These are phyloP conservation scores for Ceratocystis diversiconidia DNA, from an alignment of 2,329 filamentous ascomycete genomes.

Conservation along the genomic window DNA sequence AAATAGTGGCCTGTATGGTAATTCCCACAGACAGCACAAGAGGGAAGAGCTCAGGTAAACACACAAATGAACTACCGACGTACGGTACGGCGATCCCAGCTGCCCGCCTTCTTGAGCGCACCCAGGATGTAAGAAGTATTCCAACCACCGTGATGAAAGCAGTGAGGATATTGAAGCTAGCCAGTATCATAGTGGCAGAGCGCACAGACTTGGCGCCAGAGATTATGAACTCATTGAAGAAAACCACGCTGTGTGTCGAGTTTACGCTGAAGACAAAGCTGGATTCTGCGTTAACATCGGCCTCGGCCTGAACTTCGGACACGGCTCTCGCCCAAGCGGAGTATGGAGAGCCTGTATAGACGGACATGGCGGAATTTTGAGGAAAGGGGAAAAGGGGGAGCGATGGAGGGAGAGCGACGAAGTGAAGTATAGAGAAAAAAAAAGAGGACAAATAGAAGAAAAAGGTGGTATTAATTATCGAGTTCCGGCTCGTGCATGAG, in stretches of 20 bases:
- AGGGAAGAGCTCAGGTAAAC: conserved; percentile 37
- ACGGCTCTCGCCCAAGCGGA: conserved; percentile 11
- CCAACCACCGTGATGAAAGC: conserved; percentile 41
- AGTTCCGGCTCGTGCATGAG: not conserved
- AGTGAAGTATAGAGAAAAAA: not conserved
- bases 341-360: conserved; percentile 2
- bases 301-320: not conserved
- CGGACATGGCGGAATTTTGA: conserved; percentile 10
- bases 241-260: conserved; percentile 27
- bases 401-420: not conserved
- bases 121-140: conserved; percentile 44
- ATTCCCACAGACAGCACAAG: conserved; percentile 44
- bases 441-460: not conserved
- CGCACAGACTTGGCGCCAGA: conserved; percentile 42
- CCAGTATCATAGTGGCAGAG: conserved; percentile 47
- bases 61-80: conserved; percentile 32
- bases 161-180: conserved; percentile 45
- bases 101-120: conserved; percentile 30
- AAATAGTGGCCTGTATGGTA: conserved; percentile 42
- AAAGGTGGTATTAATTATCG: conserved; percentile 3
- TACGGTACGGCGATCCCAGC: conserved; percentile 20
- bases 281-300: conserved; percentile 18
- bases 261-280: conserved; percentile 25
- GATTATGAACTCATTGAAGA: conserved; percentile 39
- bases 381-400: not conserved